phyloP scores from a whole-genome alignment of 208 protist species.

The Crithidia brevicula region DNA sequence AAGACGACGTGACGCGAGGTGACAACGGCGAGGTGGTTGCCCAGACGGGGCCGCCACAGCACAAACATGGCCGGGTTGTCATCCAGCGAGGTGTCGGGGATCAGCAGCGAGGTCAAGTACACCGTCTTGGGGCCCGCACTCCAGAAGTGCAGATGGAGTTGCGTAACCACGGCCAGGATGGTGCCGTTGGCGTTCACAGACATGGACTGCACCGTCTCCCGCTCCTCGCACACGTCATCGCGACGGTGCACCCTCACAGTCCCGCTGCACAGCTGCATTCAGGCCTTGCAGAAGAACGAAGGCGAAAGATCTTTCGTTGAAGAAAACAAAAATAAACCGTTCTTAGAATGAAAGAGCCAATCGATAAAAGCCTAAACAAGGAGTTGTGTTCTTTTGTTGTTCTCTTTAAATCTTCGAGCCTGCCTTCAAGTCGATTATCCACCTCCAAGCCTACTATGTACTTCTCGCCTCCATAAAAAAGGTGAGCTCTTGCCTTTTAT shows the following conservation, averaged over 20 bases:
- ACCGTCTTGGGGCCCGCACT: slow-evolving; percentile 33
- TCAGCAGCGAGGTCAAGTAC: slow-evolving; percentile 46
- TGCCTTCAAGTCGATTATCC: too few relatives aligned
- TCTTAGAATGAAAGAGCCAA: too few relatives aligned
- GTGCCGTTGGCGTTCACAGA: slow-evolving; percentile 40
- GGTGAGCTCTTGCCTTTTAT: too few relatives aligned
- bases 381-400: too few relatives aligned
- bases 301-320: too few relatives aligned
- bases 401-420: too few relatives aligned
- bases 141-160: slow-evolving; percentile 69
- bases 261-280: slow-evolving; percentile 34
- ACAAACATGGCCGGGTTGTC: slow-evolving; percentile 56
- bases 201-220: slow-evolving; percentile 50
- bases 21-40: slow-evolving; percentile 56
- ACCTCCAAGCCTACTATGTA: too few relatives aligned
- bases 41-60: slow-evolving; percentile 61
- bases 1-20: slow-evolving; percentile 63
- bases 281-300: not conserved
- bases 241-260: slow-evolving; percentile 28
- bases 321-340: too few relatives aligned
- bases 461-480: too few relatives aligned
- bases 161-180: slow-evolving; percentile 54
- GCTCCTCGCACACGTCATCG: slow-evolving; percentile 21
- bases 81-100: slow-evolving; percentile 43
- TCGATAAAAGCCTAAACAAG: too few relatives aligned